Percentiles rank a stretch among this genome's conserved stretches.
Conservation (phyloP, 2,329 filamentous ascomycete genomes). For the Aspergillus terreus region DNA sequence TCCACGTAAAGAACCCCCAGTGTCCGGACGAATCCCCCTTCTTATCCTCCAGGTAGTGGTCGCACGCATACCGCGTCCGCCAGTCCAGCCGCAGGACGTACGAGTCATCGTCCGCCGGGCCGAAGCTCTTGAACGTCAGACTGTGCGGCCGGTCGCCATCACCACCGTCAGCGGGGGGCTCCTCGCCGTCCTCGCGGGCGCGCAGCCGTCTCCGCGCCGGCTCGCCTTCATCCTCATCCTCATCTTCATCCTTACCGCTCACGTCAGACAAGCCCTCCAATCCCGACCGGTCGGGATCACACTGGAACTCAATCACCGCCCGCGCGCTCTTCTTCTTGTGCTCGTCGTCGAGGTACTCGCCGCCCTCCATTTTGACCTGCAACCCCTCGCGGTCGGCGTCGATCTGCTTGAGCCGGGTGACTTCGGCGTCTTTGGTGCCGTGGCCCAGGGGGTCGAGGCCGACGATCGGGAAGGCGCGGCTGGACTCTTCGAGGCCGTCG, state of each 20-base stretch:
- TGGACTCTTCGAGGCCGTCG: slow-evolving; percentile 48
- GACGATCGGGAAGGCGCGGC: slow-evolving; percentile 67
- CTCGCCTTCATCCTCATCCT: slow-evolving; percentile 18
- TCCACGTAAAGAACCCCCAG: slow-evolving; percentile 98
- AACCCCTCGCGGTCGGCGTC: slow-evolving; percentile 70
- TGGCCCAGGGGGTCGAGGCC: slow-evolving; percentile 61
- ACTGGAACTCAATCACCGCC: slow-evolving; percentile 81
- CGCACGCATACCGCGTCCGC: slow-evolving; percentile 84
- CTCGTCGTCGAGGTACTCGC: slow-evolving; percentile 46
- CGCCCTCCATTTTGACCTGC: slow-evolving; percentile 63
- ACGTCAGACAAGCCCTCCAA: slow-evolving; percentile 54
- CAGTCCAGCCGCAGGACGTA: slow-evolving; percentile 74
- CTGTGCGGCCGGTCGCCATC: slow-evolving; percentile 48
- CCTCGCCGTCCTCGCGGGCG: slow-evolving; percentile 17
- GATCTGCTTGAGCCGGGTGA: slow-evolving; percentile 62
- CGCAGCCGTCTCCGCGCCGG: slow-evolving; percentile 4
- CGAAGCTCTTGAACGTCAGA: slow-evolving; percentile 74
- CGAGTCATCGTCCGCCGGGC: slow-evolving; percentile 52
- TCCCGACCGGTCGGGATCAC: slow-evolving; percentile 68
- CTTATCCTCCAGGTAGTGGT: slow-evolving; percentile 51
- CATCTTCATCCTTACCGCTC: slow-evolving; percentile 23
- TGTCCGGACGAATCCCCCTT: slow-evolving; percentile 45
- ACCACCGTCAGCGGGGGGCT: slow-evolving; percentile 17
- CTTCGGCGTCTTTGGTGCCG: slow-evolving; percentile 54
- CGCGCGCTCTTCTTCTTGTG: slow-evolving; percentile 54